Evolutionary conservation across 2,329 filamentous ascomycete species (phyloP).

Genomic region (Madurella mycetomatis): DNA sequence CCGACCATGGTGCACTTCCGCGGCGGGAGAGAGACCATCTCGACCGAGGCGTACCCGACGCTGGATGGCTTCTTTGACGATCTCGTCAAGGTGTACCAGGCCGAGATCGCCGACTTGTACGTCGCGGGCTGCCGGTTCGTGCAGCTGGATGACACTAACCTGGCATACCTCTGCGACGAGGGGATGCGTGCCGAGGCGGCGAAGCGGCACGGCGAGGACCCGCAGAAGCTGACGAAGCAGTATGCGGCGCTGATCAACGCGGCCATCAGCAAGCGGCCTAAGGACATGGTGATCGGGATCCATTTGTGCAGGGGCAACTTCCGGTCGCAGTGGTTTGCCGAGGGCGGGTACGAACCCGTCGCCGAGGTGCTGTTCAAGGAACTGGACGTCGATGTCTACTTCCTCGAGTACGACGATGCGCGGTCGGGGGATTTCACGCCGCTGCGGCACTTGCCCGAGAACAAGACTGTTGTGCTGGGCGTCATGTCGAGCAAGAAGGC

Average conservation of each 20-base stretch:
- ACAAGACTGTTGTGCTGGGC: conserved; percentile 53
- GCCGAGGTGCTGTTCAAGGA: conserved; percentile 54
- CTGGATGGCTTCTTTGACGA: conserved; percentile 54
- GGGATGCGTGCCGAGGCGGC: conserved; percentile 51
- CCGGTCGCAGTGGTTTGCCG: conserved; percentile 53
- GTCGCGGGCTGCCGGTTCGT: conserved; percentile 52
- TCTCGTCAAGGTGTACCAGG: conserved; percentile 50
- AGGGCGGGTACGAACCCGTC: conserved; percentile 55
- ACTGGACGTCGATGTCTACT: conserved; percentile 54
- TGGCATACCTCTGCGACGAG: conserved; percentile 55
- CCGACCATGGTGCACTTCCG: conserved; percentile 60
- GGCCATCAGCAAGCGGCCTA: conserved; percentile 47
- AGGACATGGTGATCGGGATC: conserved; percentile 53
- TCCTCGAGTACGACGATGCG: conserved; percentile 56
- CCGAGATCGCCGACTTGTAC: conserved; percentile 50
- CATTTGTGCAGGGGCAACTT: conserved; percentile 56
- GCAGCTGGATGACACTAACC: conserved; percentile 56
- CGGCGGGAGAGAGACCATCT: conserved; percentile 49
- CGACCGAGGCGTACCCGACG: conserved; percentile 48
- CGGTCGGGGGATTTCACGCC: conserved; percentile 52
- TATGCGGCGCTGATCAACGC: conserved; percentile 53
- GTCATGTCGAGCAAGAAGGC: conserved; percentile 55
- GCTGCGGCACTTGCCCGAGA: conserved; percentile 47
- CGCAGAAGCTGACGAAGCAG: conserved; percentile 44
- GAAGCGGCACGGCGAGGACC: conserved; percentile 46